Evolutionary conservation across 768 basidiomycete species (phyloP), one percentile per base, ranked within the genome.

Genomic region (Pleurotus tuoliensis): DNA sequence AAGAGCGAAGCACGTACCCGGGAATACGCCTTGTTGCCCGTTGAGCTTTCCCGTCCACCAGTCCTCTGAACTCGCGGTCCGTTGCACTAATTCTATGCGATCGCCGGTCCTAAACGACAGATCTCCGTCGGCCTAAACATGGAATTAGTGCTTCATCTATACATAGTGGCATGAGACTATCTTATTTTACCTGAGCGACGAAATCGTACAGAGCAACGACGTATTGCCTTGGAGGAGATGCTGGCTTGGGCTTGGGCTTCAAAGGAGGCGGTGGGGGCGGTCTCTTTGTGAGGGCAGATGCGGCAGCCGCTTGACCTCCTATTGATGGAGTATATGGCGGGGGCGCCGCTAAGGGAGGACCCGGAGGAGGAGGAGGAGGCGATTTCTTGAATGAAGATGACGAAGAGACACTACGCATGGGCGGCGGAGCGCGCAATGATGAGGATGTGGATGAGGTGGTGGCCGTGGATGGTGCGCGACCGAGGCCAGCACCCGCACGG

Each of bases 131-230:
- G 94, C 91, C 84, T 91, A 61, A 51, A 9, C 13, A 18, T 11
- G 0, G 30, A 22, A 27, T 45, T 7, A 46, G 13, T 20, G 12
- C 15, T 46, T 44, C 37, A 22, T 27, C n/a, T 8, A 34, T 53
- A 20, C 18, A 41, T 13, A 5, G n/a, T 34, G 4, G n/a, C 4
- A 22, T 7, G 27, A 7, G 22, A 25, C 1, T 5, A 25, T 6
- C n/a, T n/a, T 16, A 16, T 66, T 76, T 54, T 66, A 85, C 87
- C 81, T 96, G 94, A 16, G 97, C 93, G 37, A 78, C 80, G 67
- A 96, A 99, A 70, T 99, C 97, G 67, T 97, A 99, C 65, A 98
- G 67, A 27, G 97, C 97, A 8, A 92, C 88, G 22, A 94, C 94
- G 65, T 93, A 94, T 69, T 86, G 82, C 3, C 79, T 73, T 50